Base-by-base conservation (phyloP, 345 rosid species). In the Pelargonium nanum region DNA sequence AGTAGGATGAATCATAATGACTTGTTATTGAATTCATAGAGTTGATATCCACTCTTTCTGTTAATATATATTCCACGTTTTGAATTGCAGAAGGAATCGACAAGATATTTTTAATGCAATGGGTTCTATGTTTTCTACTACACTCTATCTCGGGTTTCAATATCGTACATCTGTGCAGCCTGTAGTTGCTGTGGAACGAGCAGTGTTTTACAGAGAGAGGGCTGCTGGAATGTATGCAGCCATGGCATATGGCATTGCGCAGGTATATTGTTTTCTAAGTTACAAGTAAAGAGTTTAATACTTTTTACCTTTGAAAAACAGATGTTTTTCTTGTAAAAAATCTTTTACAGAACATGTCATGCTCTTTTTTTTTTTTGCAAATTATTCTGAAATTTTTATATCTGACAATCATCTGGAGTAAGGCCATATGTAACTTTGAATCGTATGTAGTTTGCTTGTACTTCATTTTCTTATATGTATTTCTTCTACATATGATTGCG, bases 211-310 rank as follows among this genome's bases (percentile, higher is more conserved):
- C 50, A 74, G 89, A 68, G 93, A 86, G 25, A 72, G 72, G 13
- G 87, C 73, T 24, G 84, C 93, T 6, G 85, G 93, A 65, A 81
- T 78, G 82, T 74, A 74, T 24, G 74, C 82, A 20, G 68, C 72
- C 13, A 10, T 74, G 52, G 66, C 79, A 2, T 74, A 74, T 34
- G 79, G 92, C 53, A 73, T 81, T 59, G 84, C 81, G 44, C 83
- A 76, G 70, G 81, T 72, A 65, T n/a, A 24, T 30, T 22, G 44
- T 32, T 32, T 32, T 32, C 6, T 4, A 32, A 4, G 44, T 5
- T 32, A 32, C 12, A 12, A 32, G 12, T 32, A 4, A 32, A 32
- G 44, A 32, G 12, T 32, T 32, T 12, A 4, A 32, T 32, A 32
- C 44, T 4, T 12, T 32, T 5, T 4, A 32, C 5, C 5, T 32